Evolutionary conservation across 2,329 filamentous ascomycete genomes (phyloP).

Genomic region (Ophiostoma himal-ulmi): DNA sequence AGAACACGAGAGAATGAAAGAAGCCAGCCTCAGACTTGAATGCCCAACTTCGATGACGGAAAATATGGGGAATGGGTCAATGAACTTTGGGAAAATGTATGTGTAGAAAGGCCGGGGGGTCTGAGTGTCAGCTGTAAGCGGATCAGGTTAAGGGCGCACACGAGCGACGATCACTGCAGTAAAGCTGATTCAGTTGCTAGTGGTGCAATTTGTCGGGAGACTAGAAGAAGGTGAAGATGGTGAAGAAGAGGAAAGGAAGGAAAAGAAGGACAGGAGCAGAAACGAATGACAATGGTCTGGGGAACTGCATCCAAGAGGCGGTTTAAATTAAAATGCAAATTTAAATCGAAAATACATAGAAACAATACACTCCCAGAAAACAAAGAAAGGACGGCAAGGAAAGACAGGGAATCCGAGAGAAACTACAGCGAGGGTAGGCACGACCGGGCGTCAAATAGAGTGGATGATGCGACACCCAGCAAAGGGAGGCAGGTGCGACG

Average conservation of each 20-base stretch:
- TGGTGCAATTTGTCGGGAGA: background rate
- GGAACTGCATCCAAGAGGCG: background rate
- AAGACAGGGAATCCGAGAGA: background rate
- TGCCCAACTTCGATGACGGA: conserved; percentile 13
- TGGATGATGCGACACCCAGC: background rate
- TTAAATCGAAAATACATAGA: background rate
- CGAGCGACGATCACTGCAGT: background rate
- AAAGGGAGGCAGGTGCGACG: background rate
- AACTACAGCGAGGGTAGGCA: background rate
- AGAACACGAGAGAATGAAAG: conserved; percentile 14
- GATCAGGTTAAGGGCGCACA: background rate
- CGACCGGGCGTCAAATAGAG: background rate
- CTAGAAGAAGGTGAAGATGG: background rate
- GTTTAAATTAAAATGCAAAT: background rate
- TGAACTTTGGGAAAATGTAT: background rate
- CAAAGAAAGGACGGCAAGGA: conserved; percentile 3
- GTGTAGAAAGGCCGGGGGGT: background rate
- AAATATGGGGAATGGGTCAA: conserved; percentile 6
- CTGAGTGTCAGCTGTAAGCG: background rate
- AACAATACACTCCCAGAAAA: background rate
- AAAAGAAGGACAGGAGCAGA: background rate
- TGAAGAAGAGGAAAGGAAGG: background rate
- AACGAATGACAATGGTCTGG: background rate
- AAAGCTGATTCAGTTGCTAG: background rate
- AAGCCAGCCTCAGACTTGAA: background rate